Evolutionary conservation across 768 basidiomycete genomes (phyloP).

Genomic region (Gymnopilus junonius): DNA sequence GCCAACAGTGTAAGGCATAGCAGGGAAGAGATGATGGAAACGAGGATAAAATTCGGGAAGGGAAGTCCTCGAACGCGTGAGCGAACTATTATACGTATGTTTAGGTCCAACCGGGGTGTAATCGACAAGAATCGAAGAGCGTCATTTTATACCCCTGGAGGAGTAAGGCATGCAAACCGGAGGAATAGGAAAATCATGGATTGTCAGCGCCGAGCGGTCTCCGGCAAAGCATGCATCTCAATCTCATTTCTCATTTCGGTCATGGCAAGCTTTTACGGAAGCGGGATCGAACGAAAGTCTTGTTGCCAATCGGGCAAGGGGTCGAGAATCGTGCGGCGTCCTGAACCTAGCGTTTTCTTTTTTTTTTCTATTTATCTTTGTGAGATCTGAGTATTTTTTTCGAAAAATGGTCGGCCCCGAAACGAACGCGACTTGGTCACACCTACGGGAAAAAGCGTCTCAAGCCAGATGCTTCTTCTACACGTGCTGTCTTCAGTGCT

Average conservation of each 20-base stretch:
- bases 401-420: slow-evolving; percentile 35
- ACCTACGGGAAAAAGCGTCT: slow-evolving; percentile 22
- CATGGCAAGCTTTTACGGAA: slow-evolving; percentile 30
- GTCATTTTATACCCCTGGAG: slow-evolving; percentile 32
- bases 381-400: slow-evolving; percentile 21
- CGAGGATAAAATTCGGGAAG: slow-evolving; percentile 28
- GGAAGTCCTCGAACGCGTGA: slow-evolving; percentile 20
- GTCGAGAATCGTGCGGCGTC: slow-evolving; percentile 27
- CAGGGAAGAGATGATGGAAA: slow-evolving; percentile 9
- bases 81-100: slow-evolving; percentile 33
- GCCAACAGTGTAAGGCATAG: slow-evolving; percentile 56
- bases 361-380: slow-evolving; percentile 22
- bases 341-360: slow-evolving; percentile 15
- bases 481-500: slow-evolving; percentile 30
- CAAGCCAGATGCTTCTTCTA: slow-evolving; percentile 21
- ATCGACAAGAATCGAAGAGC: slow-evolving; percentile 27
- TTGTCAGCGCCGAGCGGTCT: slow-evolving; percentile 25
- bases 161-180: slow-evolving; percentile 30
- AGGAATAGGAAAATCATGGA: slow-evolving; percentile 34
- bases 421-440: slow-evolving; percentile 32
- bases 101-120: slow-evolving; percentile 34
- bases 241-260: slow-evolving; percentile 30
- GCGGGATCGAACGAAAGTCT: slow-evolving; percentile 31
- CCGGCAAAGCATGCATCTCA: slow-evolving; percentile 33
- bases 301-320: slow-evolving; percentile 22